Conservation (phyloP, 2,329 filamentous ascomycete genomes). For the Apiospora pterosperma region DNA sequence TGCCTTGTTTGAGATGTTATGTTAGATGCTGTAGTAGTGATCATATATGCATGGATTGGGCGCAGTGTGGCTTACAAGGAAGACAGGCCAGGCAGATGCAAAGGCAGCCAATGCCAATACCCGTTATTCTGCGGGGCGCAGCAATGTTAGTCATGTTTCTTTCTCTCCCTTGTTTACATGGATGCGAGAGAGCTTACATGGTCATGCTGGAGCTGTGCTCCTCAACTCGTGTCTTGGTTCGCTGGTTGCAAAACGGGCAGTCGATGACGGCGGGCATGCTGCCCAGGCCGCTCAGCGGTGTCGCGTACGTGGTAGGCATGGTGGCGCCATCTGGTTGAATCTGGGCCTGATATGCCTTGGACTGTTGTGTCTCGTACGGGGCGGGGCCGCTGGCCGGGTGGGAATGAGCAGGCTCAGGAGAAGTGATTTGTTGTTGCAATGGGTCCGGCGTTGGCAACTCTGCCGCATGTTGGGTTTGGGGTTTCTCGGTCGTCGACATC, state of each 20-base stretch:
- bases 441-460: neutral
- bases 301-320: neutral
- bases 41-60: neutral
- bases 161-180: too few species aligned
- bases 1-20: neutral
- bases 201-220: constrained; percentile 13
- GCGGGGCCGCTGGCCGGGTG: neutral
- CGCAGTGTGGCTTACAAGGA: constrained; percentile 2
- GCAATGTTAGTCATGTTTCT: neutral
- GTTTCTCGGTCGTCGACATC: neutral
- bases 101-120: constrained; percentile 9
- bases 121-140: constrained; percentile 4
- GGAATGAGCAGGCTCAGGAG: neutral
- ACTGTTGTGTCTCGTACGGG: neutral
- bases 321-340: neutral
- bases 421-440: neutral
- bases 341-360: neutral
- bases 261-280: constrained; percentile 10
- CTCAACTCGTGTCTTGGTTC: constrained; percentile 10
- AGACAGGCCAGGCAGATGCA: constrained; percentile 11
- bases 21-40: neutral
- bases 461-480: neutral
- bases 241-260: constrained; percentile 12
- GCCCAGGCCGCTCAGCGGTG: neutral
- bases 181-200: neutral